Evolutionary conservation across 345 rosid genomes (phyloP).

Genomic region (Cardamine resedifolia): DNA sequence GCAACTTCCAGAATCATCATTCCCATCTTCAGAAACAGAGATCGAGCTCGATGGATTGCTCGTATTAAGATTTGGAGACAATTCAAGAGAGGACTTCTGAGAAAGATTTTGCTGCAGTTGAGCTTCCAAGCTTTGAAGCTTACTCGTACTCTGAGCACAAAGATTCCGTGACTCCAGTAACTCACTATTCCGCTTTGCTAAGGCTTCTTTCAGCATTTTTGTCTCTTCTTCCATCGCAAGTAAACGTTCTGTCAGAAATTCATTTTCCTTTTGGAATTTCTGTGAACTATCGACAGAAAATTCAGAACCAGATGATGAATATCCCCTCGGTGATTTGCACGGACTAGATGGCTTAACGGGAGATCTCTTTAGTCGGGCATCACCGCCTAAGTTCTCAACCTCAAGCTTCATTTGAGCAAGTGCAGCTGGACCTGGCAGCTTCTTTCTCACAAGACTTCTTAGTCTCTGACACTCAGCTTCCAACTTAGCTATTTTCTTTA

Average conservation of each 20-base stretch:
- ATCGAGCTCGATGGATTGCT: constrained; percentile 71
- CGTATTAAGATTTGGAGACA: constrained; percentile 55
- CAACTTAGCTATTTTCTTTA: constrained; percentile 82
- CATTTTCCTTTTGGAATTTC: constrained; percentile 75
- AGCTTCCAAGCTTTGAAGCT: constrained; percentile 73
- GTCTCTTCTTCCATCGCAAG: constrained; percentile 91
- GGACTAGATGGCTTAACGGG: constrained; percentile 64
- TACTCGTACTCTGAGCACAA: constrained; percentile 75
- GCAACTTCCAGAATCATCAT: constrained; percentile 76
- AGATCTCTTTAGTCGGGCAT: constrained; percentile 63
- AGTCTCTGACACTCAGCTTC: constrained; percentile 95
- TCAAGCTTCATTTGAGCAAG: constrained; percentile 97
- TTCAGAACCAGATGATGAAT: constrained; percentile 45
- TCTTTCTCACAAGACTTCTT: constrained; percentile 89
- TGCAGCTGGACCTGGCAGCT: constrained; percentile 98
- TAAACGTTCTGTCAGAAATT: constrained; percentile 74
- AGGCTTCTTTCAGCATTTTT: constrained; percentile 94
- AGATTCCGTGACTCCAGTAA: constrained; percentile 81
- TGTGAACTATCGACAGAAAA: constrained; percentile 64
- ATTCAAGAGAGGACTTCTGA: constrained; percentile 51
- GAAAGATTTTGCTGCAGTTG: constrained; percentile 57
- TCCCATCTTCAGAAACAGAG: constrained; percentile 90
- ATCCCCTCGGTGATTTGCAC: constrained; percentile 47
- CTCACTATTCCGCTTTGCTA: constrained; percentile 90
- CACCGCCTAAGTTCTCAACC: constrained; percentile 91